phyloP scores from a whole-genome alignment of 2,329 filamentous ascomycete genomes.

The Penicillium sp. region DNA sequence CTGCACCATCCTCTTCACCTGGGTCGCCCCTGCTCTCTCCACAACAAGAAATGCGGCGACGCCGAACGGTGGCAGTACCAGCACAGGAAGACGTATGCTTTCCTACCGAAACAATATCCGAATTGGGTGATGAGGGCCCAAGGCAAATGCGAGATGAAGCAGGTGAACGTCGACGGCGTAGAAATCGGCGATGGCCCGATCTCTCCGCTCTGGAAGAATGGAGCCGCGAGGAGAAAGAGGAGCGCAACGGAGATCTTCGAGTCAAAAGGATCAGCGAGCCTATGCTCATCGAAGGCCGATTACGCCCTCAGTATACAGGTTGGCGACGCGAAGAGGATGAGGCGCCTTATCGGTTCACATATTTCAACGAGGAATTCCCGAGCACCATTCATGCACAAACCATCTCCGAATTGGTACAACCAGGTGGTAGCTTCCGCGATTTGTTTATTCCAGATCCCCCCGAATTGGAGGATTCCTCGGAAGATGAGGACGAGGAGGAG shows the following conservation, averaged over 20 bases:
- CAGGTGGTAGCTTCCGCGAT: constrained; percentile 78
- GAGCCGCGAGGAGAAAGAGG: constrained; percentile 87
- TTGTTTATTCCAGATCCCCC: constrained; percentile 88
- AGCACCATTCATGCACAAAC: constrained; percentile 95
- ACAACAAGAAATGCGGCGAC: constrained; percentile 42
- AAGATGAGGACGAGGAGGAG: constrained; percentile 57
- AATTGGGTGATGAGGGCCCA: constrained; percentile 72
- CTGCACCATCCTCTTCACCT: constrained; percentile 38
- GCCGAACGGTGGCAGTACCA: constrained; percentile 61
- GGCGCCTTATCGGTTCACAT: constrained; percentile 90
- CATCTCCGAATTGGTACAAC: constrained; percentile 87
- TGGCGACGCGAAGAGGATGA: constrained; percentile 92
- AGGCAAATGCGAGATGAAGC: constrained; percentile 49
- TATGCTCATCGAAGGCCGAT: constrained; percentile 82
- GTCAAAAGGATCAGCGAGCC: constrained; percentile 93
- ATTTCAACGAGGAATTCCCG: constrained; percentile 96
- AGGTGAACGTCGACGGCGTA: constrained; percentile 54
- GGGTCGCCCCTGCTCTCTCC: constrained; percentile 41
- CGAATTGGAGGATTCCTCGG: constrained; percentile 69
- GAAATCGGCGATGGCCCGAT: constrained; percentile 80
- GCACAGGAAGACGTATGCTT: constrained; percentile 92
- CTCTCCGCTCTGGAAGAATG: constrained; percentile 81
- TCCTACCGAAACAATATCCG: constrained; percentile 74
- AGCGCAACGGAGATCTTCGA: constrained; percentile 74
- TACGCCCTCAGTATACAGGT: constrained; percentile 73